phyloP scores from a whole-genome alignment of 2,329 filamentous ascomycete species.

The Clarireedia monteithiana region DNA sequence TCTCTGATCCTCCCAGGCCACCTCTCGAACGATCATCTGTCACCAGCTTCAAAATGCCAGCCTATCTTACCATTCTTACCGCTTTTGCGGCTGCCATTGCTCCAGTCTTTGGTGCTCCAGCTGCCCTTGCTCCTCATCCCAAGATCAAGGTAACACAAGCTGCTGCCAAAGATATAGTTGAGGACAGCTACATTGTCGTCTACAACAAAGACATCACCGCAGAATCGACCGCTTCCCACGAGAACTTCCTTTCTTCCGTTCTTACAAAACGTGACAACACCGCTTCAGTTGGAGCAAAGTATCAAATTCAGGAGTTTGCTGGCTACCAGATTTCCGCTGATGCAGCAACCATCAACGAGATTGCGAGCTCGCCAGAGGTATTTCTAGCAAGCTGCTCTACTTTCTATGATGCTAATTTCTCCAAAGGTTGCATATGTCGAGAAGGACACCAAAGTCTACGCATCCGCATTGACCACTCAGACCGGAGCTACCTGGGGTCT shows the following conservation, averaged over 20 bases:
- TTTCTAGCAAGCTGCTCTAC: not conserved
- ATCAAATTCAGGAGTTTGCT: constrained; percentile 20
- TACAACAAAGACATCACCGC: constrained; percentile 48
- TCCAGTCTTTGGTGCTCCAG: constrained; percentile 23
- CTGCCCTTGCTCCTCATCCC: not conserved
- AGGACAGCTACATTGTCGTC: constrained; percentile 56
- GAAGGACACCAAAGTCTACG: constrained; percentile 24
- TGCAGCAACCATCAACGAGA: constrained; percentile 21
- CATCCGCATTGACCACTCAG: constrained; percentile 25
- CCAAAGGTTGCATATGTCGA: constrained; percentile 26
- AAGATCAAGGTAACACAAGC: constrained; percentile 36
- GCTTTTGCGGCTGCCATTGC: constrained; percentile 24
- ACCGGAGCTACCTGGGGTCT: constrained; percentile 27
- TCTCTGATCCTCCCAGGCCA: not conserved
- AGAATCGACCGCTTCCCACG: constrained; percentile 41
- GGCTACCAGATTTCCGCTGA: constrained; percentile 25
- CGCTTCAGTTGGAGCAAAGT: constrained; percentile 22
- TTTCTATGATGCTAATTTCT: not conserved
- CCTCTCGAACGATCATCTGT: not conserved
- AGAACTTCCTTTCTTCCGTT: constrained; percentile 39
- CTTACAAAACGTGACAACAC: constrained; percentile 49
- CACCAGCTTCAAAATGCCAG: constrained; percentile 17
- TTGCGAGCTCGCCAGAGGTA: constrained; percentile 25
- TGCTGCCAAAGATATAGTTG: constrained; percentile 40
- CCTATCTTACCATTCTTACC: constrained; percentile 22